Percentiles rank a stretch among this genome's conserved stretches.
Conservation (phyloP, 305 asterid species). For the Salvia sclarea region DNA sequence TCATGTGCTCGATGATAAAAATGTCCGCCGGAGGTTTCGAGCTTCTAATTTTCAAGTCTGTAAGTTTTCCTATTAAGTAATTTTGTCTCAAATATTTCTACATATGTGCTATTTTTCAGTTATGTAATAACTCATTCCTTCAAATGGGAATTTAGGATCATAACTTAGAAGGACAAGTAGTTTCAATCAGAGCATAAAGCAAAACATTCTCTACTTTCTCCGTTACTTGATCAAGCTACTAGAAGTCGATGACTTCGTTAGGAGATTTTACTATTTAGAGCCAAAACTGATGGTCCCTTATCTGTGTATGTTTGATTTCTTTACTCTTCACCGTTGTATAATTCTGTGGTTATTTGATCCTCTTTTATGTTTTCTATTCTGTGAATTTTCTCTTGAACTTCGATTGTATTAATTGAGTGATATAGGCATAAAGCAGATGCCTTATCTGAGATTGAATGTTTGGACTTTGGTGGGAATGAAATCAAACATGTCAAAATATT, state of each 20-base stretch:
- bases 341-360: not conserved
- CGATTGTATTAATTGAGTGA: conserved; percentile 5
- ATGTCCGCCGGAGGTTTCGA: conserved; percentile 91
- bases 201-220: not conserved
- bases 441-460: not conserved
- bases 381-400: conserved; percentile 4
- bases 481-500: not conserved
- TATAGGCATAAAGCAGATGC: conserved; percentile 7
- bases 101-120: not conserved
- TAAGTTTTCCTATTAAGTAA: conserved; percentile 55
- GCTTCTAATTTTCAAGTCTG: conserved; percentile 99
- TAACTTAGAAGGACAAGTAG: not conserved
- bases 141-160: not conserved
- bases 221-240: not conserved
- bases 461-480: not conserved
- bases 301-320: not conserved
- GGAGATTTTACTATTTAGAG: not conserved
- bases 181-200: not conserved
- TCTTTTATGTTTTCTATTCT: not conserved
- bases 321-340: not conserved
- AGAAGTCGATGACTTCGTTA: not conserved
- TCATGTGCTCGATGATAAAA: conserved; percentile 98
- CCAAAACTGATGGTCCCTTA: not conserved
- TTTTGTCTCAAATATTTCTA: conserved; percentile 22
- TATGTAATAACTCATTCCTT: no score